These are phyloP conservation scores for Tympanopsis confertula DNA, from an alignment of 2,329 filamentous ascomycete species.

Conservation along the genomic window DNA sequence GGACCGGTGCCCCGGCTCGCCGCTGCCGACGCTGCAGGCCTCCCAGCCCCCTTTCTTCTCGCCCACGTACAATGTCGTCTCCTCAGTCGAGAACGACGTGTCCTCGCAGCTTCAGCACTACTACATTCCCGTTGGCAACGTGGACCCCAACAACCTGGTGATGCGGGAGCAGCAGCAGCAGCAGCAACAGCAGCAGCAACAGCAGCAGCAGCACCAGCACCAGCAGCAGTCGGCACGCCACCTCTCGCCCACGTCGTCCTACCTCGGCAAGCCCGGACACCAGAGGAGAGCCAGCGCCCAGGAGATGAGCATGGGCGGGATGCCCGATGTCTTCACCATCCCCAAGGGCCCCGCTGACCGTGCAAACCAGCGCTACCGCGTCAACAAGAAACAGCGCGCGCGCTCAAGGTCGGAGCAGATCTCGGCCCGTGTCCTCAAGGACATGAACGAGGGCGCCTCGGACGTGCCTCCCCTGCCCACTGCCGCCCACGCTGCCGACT, in stretches of 20 bases:
- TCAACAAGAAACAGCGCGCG: not conserved
- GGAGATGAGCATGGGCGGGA: not conserved
- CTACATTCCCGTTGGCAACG: not conserved
- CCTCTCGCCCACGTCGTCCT: not conserved
- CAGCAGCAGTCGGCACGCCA: not conserved
- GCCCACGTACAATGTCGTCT: not conserved
- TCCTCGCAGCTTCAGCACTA: not conserved
- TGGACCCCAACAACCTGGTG: not conserved
- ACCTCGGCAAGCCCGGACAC: not conserved
- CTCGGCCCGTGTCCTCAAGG: not conserved
- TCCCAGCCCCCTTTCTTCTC: not conserved
- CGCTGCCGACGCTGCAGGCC: not conserved
- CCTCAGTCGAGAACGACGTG: not conserved
- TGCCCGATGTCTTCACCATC: not conserved
- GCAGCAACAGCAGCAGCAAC: too few relatives aligned
- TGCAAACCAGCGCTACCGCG: not conserved
- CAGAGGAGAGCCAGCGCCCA: not conserved
- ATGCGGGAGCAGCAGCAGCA: not conserved
- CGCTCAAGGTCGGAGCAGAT: not conserved
- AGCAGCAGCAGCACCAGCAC: too few relatives aligned
- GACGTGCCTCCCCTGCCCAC: not conserved
- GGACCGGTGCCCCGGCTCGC: not conserved
- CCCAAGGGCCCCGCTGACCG: not conserved
- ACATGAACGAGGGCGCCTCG: not conserved
- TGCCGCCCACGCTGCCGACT: too few relatives aligned